A percentile compares a stretch with the other conserved stretches of the same genome.
phyloP scores from a whole-genome alignment of 495 filamentous ascomycete species.

The Aspergillus baeticus region DNA sequence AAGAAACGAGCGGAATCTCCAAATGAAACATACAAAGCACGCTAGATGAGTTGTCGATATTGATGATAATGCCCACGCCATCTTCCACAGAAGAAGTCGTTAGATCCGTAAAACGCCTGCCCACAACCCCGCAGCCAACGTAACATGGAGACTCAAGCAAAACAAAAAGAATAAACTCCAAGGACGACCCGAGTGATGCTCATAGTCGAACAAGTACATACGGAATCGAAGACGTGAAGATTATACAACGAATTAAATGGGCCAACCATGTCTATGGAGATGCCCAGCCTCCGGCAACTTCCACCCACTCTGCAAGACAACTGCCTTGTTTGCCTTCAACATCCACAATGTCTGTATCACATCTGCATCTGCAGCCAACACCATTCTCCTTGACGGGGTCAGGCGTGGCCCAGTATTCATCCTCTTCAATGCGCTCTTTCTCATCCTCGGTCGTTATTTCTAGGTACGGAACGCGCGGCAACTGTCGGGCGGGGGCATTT shows the following conservation, averaged over 20 bases:
- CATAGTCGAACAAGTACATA: conserved; percentile 33
- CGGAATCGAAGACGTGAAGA: conserved; percentile 33
- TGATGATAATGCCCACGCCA: conserved; percentile 38
- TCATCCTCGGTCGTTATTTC: conserved; percentile 84
- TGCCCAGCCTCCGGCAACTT: conserved; percentile 94
- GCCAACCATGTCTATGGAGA: conserved; percentile 49
- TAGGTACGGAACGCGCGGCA: conserved; percentile 76
- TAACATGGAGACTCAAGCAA: conserved; percentile 39
- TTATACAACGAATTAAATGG: conserved; percentile 33
- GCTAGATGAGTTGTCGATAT: conserved; percentile 47
- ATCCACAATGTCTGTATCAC: conserved; percentile 97
- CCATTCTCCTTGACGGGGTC: conserved; percentile 92
- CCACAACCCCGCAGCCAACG: conserved; percentile 38
- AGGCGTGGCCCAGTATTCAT: conserved; percentile 90
- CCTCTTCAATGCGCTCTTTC: conserved; percentile 87
- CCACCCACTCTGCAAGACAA: conserved; percentile 95
- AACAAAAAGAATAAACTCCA: conserved; percentile 32
- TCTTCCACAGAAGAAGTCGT: conserved; percentile 40
- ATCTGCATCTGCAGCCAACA: conserved; percentile 93
- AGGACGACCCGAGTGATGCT: conserved; percentile 38
- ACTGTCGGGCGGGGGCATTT: conserved; percentile 88
- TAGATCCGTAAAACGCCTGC: conserved; percentile 47
- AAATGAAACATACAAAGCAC: conserved; percentile 38
- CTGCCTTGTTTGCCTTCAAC: conserved; percentile 96
- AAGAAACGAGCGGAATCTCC: not conserved